phyloP scores from a whole-genome alignment of 2,329 filamentous ascomycete species.

The Pseudocercospora pini-densiflorae region DNA sequence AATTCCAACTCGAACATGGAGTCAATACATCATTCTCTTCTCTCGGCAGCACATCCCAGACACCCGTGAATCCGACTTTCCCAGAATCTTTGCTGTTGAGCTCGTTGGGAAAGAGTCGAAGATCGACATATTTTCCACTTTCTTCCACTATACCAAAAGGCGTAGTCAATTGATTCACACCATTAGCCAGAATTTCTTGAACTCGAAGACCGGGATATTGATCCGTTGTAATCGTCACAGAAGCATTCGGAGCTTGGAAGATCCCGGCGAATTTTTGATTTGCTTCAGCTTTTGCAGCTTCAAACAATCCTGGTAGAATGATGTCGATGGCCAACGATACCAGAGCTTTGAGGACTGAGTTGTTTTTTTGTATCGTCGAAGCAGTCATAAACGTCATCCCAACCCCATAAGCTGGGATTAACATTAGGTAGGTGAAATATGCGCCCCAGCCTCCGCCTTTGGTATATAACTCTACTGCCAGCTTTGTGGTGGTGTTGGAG shows the following conservation, averaged over 20 bases:
- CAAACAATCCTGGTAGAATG: conserved; percentile 31
- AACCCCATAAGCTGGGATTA: conserved; percentile 54
- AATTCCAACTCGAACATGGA: not conserved
- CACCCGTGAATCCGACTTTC: conserved; percentile 3
- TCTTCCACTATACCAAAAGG: not conserved
- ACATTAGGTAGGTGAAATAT: conserved; percentile 33
- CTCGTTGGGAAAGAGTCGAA: conserved; percentile 31
- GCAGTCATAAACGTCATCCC: conserved; percentile 46
- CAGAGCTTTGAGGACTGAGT: conserved; percentile 19
- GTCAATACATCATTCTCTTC: not conserved
- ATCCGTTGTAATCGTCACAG: conserved; percentile 32
- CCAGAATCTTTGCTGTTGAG: conserved; percentile 12
- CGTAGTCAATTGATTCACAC: conserved; percentile 35
- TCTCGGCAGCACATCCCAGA: not conserved
- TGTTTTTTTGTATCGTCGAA: too few species aligned
- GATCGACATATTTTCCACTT: not conserved
- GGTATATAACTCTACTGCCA: conserved; percentile 51
- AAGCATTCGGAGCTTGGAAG: conserved; percentile 25
- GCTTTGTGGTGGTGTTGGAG: conserved; percentile 42
- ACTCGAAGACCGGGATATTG: conserved; percentile 37
- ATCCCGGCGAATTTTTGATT: conserved; percentile 29
- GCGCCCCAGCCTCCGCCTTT: conserved; percentile 49
- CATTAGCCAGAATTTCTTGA: conserved; percentile 37
- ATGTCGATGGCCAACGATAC: conserved; percentile 23
- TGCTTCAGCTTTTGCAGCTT: conserved; percentile 33